phyloP scores from a whole-genome alignment of 2,329 filamentous ascomycete species.

The Pseudocercospora cruenta region DNA sequence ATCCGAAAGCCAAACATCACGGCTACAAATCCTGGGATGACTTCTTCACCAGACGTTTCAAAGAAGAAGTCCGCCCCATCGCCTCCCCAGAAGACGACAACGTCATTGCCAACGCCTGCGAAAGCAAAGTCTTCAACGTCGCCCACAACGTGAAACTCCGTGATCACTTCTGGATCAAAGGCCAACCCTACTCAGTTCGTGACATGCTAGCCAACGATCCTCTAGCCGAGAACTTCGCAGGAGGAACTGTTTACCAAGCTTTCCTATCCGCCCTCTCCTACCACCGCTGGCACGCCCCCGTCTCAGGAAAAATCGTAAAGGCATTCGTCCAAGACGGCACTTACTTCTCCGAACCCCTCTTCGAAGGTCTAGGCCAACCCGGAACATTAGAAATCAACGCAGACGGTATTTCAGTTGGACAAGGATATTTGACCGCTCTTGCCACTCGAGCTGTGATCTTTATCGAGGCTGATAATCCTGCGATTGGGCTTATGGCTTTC shows the following conservation, averaged over 20 bases:
- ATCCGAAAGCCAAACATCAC: constrained; percentile 57
- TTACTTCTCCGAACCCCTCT: constrained; percentile 67
- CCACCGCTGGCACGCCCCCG: constrained; percentile 73
- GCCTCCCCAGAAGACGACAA: constrained; percentile 58
- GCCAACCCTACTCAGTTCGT: constrained; percentile 64
- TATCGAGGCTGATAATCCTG: constrained; percentile 69
- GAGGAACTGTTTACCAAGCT: constrained; percentile 71
- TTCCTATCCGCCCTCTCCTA: constrained; percentile 70
- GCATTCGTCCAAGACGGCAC: constrained; percentile 65
- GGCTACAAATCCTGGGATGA: constrained; percentile 71
- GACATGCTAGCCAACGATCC: constrained; percentile 58
- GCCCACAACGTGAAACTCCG: constrained; percentile 56
- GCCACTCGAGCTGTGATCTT: constrained; percentile 72
- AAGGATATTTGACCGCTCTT: constrained; percentile 69
- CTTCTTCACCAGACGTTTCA: constrained; percentile 68
- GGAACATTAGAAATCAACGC: constrained; percentile 46
- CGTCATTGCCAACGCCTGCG: constrained; percentile 67
- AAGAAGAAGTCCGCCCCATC: constrained; percentile 61
- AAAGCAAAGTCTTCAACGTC: constrained; percentile 63
- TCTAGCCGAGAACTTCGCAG: constrained; percentile 59
- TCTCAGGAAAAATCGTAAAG: constrained; percentile 63
- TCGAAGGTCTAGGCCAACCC: constrained; percentile 49
- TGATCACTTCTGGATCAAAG: constrained; percentile 70
- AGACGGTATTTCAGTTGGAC: constrained; percentile 50
- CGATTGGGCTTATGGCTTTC: constrained; percentile 71